phyloP scores from a whole-genome alignment of 2,329 filamentous ascomycete genomes.

The Nannizziopsis arthrosporioides region DNA sequence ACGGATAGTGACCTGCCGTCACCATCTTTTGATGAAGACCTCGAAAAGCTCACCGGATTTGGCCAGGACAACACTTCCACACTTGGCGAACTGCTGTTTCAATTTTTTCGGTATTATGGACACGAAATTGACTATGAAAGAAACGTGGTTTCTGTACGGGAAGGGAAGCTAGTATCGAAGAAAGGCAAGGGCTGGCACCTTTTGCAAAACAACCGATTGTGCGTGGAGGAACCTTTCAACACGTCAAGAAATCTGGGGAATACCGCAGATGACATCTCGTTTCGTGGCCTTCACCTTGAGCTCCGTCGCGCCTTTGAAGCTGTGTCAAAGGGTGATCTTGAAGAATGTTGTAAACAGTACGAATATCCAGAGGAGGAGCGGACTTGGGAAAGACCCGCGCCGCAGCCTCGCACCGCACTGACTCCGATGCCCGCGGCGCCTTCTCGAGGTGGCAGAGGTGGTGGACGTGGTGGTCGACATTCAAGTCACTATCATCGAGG shows the following conservation, averaged over 20 bases:
- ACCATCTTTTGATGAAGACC: constrained; percentile 68
- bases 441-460: constrained; percentile 40
- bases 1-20: constrained; percentile 52
- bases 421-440: constrained; percentile 29
- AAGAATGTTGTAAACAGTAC: constrained; percentile 76
- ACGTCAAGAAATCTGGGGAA: constrained; percentile 80
- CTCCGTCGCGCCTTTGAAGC: constrained; percentile 77
- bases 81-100: constrained; percentile 75
- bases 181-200: constrained; percentile 81
- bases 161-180: constrained; percentile 67
- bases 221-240: constrained; percentile 96
- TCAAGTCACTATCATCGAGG: constrained; percentile 39
- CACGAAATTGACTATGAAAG: constrained; percentile 87
- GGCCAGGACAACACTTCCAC: constrained; percentile 71
- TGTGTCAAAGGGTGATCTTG: constrained; percentile 65
- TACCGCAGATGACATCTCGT: constrained; percentile 89
- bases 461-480: constrained; percentile 40
- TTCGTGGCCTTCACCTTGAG: constrained; percentile 80
- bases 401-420: constrained; percentile 46
- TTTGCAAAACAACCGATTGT: constrained; percentile 68
- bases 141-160: constrained; percentile 69
- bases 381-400: constrained; percentile 45
- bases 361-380: constrained; percentile 68
- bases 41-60: constrained; percentile 61
- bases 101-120: constrained; percentile 91